Percentiles rank a stretch among this genome's conserved stretches.
Conservation (phyloP, 106 monocot species). For the Dendrobium chrysotoxum region DNA sequence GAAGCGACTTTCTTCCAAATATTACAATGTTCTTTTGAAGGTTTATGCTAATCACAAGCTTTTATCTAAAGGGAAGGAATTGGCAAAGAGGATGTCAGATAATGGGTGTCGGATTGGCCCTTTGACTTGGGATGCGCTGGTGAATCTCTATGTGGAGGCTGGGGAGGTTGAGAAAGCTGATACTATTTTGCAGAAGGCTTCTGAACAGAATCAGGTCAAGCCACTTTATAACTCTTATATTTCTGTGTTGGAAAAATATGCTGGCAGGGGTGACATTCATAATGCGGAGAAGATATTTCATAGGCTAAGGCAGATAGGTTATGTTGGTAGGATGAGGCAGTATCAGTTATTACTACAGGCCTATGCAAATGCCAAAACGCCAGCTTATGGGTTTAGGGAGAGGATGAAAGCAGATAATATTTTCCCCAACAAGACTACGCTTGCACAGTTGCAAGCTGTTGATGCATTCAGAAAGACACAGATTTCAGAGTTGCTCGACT, state of each 20-base stretch:
- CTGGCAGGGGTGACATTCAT: slow-evolving; percentile 59
- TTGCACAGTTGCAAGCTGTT: slow-evolving; percentile 26
- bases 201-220: slow-evolving; percentile 32
- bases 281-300: slow-evolving; percentile 77
- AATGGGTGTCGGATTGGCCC: slow-evolving; percentile 44
- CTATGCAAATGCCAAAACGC: slow-evolving; percentile 59
- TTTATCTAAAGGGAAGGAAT: slow-evolving; percentile 57
- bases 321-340: slow-evolving; percentile 42
- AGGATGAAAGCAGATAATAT: slow-evolving; percentile 88
- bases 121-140: slow-evolving; percentile 51
- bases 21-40: slow-evolving; percentile 50
- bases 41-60: slow-evolving; percentile 70
- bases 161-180: slow-evolving; percentile 87
- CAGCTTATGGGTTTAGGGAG: slow-evolving; percentile 85
- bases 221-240: slow-evolving; percentile 50
- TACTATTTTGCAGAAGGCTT: slow-evolving; percentile 48
- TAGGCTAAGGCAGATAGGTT: slow-evolving; percentile 44
- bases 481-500: slow-evolving; percentile 43
- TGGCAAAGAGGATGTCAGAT: slow-evolving; percentile 61
- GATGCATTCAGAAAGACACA: slow-evolving; percentile 48
- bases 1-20: slow-evolving; percentile 38
- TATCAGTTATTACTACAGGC: slow-evolving; percentile 63
- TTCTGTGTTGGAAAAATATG: slow-evolving; percentile 43
- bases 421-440: slow-evolving; percentile 40
- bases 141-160: slow-evolving; percentile 49